Evolutionary conservation across 441 rosid species (phyloP).

Genomic region (Aleurites moluccanus): DNA sequence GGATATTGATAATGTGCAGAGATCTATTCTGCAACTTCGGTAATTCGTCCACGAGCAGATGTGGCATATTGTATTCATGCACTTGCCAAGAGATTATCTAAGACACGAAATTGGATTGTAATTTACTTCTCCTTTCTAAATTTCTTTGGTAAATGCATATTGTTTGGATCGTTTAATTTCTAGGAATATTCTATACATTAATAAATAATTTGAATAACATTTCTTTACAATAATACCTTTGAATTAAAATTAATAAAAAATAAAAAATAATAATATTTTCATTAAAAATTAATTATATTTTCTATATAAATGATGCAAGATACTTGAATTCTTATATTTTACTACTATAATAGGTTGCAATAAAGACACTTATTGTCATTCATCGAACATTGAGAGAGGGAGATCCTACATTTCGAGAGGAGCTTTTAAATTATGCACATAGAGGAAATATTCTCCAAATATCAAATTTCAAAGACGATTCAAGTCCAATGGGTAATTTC

Average conservation of each 20-base stretch:
- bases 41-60: conserved; percentile 70
- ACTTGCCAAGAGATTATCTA: conserved; percentile 66
- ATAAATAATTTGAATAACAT: no score
- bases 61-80: conserved; percentile 78
- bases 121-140: not conserved
- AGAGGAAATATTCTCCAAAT: conserved; percentile 71
- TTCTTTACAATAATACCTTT: no score
- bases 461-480: conserved; percentile 75
- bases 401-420: conserved; percentile 78
- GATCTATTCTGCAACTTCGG: conserved; percentile 72
- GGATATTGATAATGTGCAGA: conserved; percentile 29
- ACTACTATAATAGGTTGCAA: conserved; percentile 51
- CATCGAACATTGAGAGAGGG: conserved; percentile 84
- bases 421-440: conserved; percentile 55
- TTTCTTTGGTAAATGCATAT: not conserved
- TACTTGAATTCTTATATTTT: not conserved
- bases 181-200: no score
- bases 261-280: no score
- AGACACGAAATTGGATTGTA: conserved; percentile 75
- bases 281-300: no score
- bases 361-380: conserved; percentile 70
- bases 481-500: conserved; percentile 58
- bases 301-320: no score
- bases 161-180: not conserved
- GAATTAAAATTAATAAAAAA: no score